Evolutionary conservation across 192 early-diverging fungal genomes (phyloP), one percentile per base, ranked within the genome.

Genomic region (Hyaloraphidium curvatum): DNA sequence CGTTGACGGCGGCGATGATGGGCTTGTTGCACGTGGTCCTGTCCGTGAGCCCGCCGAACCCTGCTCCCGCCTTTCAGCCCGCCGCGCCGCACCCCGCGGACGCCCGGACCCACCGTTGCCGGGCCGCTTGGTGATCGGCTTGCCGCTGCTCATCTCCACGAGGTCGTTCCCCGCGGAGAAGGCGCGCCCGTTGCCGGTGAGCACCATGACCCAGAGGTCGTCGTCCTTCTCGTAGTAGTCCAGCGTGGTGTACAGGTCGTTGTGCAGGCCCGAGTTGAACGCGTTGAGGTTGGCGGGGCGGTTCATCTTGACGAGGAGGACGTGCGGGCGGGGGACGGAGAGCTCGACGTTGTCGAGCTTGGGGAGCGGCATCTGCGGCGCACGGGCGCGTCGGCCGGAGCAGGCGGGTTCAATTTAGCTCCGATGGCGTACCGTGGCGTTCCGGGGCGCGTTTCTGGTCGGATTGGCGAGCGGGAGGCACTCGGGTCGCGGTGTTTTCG

Each of bases 1-100:
- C 67, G 59, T 68, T 63, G 1, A 68, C 67, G 41, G 67, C 67
- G 48, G 66, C 66, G 57, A 68, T 67, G 14, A 68, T 29, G n/a
- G 67, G 67, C 35, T 68, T 68, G 13, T 54, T 57, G 4, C 39
- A 51, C 28, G 55, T 29, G 11, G 43, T 48, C 3, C 67, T 51
- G 16, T 59, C 52, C 29, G 61, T 68, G 13, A 68, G 17, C 13
- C 67, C 67, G 29, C 51, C 67, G 33, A 68, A 68, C 4, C 67
- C 67, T 14, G 53, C 23, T 19, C n/a, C n/a, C n/a, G n/a, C n/a
- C n/a, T n/a, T n/a, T n/a, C 23, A 48, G 23, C 5, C 7, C 7
- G 25, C 43, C 11, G 35, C 17, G 35, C 17, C 11, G 17, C 11
- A 37, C 35, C 35, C 11, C 11, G 35, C 11, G 11, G 35, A 37